Evolutionary conservation across 2,329 filamentous ascomycete genomes (phyloP), one percentile per base, ranked within the genome.

Genomic region (Claviceps africana): DNA sequence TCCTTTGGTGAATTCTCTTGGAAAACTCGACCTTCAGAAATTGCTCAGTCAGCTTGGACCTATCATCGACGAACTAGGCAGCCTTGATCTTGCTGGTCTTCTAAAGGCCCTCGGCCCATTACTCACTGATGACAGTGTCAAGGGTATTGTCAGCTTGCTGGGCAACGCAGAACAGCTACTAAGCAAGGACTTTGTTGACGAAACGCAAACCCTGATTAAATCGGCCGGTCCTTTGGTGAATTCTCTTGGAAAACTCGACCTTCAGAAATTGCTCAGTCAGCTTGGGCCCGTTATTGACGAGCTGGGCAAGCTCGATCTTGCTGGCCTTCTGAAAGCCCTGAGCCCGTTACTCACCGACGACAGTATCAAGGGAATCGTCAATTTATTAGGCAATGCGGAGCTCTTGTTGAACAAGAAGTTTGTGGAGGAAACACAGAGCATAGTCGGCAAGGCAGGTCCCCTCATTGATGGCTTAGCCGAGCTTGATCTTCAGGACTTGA

Each of bases 11-110:
- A 56, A 59, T 5, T 63, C 60, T 2, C 55, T 71, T 5, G 61
- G 61, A 44, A 62, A 65, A 45, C 61, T 69, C 10, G 64, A 71
- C 37, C 52, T 71, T 0, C 51, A 62, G 50, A 63, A 61, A 7
- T 22, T 64, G 0, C 55, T 64, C 5, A 58, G 65, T 11, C 62
- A 67, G 2, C 46, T 70, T 1, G 60, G 60, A 5, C 68, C 68
- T 0, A 54, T 72, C 11, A 53, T 64, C 21, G 50, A 60, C 17
- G 56, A 54, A 17, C 43, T 64, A 2, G 56, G 62, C 56, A 63
- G 66, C 43, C 54, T 68, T 22, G 63, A 68, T 30, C 56, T 68
- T 1, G 53, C 60, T 17, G 62, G 62, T 1, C 55, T 67, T 1
- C 42, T 68, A 0, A 56, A 61, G 1, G 53, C 64, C 1, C 48